A percentile compares a stretch with the other conserved stretches of the same genome.
These are phyloP conservation scores for Eustoma russellianum DNA, from an alignment of 257 asterid genomes.

Conservation along the genomic window DNA sequence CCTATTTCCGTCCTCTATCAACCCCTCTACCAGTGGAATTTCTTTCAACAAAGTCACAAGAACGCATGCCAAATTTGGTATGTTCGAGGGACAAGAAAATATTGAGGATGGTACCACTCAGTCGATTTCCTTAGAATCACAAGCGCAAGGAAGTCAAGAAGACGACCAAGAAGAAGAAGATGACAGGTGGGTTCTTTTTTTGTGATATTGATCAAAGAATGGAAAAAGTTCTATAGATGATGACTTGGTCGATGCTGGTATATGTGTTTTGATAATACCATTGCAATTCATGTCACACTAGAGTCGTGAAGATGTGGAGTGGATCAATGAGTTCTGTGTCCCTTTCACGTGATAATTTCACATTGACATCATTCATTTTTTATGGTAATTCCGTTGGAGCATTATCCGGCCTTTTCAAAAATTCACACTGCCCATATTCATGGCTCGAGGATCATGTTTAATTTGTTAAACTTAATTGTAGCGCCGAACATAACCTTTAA, in stretches of 20 bases:
- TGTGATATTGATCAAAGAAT: neutral
- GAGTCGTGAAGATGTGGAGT: no score
- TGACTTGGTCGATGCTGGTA: neutral
- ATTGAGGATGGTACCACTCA: constrained; percentile 10
- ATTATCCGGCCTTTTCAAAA: no score
- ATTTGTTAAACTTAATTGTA: no score
- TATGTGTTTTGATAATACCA: neutral
- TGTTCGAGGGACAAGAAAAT: constrained; percentile 48
- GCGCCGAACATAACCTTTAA: no score
- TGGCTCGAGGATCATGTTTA: no score
- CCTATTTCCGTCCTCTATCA: constrained; percentile 19
- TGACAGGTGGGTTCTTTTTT: constrained; percentile 43
- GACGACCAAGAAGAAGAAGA: constrained; percentile 45
- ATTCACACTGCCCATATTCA: no score
- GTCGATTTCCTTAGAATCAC: constrained; percentile 14
- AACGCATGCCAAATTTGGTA: constrained; percentile 61
- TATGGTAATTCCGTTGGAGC: no score
- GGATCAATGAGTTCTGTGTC: no score
- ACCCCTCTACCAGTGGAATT: constrained; percentile 16
- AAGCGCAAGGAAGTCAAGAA: constrained; percentile 12
- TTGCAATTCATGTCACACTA: neutral
- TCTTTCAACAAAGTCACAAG: constrained; percentile 22
- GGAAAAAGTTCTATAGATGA: neutral
- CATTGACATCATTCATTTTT: no score
- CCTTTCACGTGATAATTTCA: no score